Conservation (phyloP, 495 filamentous ascomycete species). For the Penicillium mononematosum region DNA sequence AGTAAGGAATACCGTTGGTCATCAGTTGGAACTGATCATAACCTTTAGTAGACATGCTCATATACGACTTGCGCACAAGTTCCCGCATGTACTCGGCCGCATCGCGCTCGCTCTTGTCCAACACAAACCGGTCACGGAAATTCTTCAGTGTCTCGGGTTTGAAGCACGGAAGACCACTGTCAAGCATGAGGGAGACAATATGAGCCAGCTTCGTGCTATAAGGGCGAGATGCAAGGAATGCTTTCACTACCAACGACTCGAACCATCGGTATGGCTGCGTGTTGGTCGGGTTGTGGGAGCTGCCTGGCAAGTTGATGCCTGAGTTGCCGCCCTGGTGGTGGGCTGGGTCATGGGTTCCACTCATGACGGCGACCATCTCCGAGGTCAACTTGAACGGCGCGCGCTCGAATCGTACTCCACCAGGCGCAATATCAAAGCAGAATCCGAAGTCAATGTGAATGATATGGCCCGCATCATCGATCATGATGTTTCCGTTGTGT, state of each 20-base stretch:
- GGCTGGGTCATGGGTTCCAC: constrained; percentile 59
- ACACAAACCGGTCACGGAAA: constrained; percentile 89
- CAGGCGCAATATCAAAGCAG: constrained; percentile 98
- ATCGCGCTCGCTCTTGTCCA: constrained; percentile 90
- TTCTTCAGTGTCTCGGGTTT: constrained; percentile 92
- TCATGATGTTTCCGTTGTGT: constrained; percentile 99
- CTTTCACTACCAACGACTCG: constrained; percentile 92
- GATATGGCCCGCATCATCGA: constrained; percentile 94
- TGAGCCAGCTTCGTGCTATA: constrained; percentile 83
- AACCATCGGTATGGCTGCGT: constrained; percentile 94
- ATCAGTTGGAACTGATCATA: constrained; percentile 97
- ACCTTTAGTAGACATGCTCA: constrained; percentile 82
- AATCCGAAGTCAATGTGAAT: constrained; percentile 99
- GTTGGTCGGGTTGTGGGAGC: constrained; percentile 52
- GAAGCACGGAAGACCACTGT: constrained; percentile 95
- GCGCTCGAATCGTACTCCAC: constrained; percentile 93
- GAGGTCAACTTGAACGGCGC: constrained; percentile 97
- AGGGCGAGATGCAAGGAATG: constrained; percentile 87
- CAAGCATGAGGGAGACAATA: constrained; percentile 92
- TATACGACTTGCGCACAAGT: constrained; percentile 81
- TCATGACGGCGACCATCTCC: constrained; percentile 99
- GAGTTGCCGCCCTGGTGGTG: constrained; percentile 28
- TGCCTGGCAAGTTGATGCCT: constrained; percentile 34
- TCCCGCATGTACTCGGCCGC: constrained; percentile 92
- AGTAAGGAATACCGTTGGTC: constrained; percentile 97